Evolutionary conservation across 1,139 yeast species (phyloP), one percentile per base, ranked within the genome.

Genomic region (Zygotorulaspora mrakii): DNA sequence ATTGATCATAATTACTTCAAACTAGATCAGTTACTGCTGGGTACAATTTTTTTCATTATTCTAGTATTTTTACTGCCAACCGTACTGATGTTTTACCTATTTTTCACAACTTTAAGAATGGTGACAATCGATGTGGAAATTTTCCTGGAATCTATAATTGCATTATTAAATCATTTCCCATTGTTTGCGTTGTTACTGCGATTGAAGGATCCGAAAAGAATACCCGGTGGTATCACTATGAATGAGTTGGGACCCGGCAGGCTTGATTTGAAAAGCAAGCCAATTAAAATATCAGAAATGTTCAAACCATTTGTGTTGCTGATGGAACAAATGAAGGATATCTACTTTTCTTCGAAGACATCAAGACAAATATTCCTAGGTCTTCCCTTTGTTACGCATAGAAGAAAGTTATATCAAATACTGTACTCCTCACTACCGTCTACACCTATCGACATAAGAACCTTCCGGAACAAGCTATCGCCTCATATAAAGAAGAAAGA

Each of bases 181-280:
- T 59, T 89, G 14, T 91, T 91, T 65, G 89, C 88, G 1, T 61
- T 89, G 1, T 65, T 94, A 39, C 65, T 91, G 32, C 78, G 94
- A 52, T 42, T 87, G 36, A 94, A 91, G 59, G 94, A 89, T 57
- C 79, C 88, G 8, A 77, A 75, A 42, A 69, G 99, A 48, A 67
- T 94, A 13, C 98, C 96, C n/a, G 95, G 96, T 1, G 96, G 97
- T 0, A 69, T 91, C 5, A 65, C 63, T 5, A 68, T 85, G 43
- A 64, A 64, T 31, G 53, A 40, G 29, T 27, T 50, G 10, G 40
- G 45, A 11, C 36, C 42, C 4, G 33, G 34, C 21, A 31, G 38
- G n/a, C 41, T 57, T n/a, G 46, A 48, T 25, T 51, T 77, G n/a
- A 43, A 55, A 26, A 72, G 72, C 28, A 66, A 69, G 17, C 78